Percentiles rank a stretch among this genome's conserved stretches.
Conservation (phyloP, 2,329 filamentous ascomycete genomes). For the Biscogniauxia marginata region DNA sequence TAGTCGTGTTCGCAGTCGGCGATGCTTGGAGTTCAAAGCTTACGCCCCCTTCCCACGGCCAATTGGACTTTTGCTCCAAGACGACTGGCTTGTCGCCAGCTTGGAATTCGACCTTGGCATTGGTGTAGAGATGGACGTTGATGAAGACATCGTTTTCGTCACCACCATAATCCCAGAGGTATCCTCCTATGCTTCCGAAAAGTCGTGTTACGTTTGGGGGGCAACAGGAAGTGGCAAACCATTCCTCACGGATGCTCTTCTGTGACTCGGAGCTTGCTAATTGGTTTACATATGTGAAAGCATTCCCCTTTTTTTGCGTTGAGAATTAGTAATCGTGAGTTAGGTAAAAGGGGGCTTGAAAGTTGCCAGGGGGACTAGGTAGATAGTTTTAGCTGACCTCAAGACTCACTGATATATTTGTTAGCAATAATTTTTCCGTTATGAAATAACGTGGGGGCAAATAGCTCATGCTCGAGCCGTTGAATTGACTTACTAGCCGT, state of each 20-base stretch:
- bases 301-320: conserved; percentile 38
- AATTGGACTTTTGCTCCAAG: conserved; percentile 51
- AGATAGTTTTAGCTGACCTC: conserved; percentile 28
- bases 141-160: conserved; percentile 35
- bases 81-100: conserved; percentile 34
- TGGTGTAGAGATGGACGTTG: conserved; percentile 57
- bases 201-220: conserved; percentile 58
- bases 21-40: conserved; percentile 41
- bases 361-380: neutral
- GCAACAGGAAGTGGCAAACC: conserved; percentile 61
- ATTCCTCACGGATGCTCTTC: conserved; percentile 49
- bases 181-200: conserved; percentile 56
- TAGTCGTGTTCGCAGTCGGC: conserved; percentile 33
- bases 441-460: neutral
- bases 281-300: conserved; percentile 63
- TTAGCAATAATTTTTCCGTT: neutral
- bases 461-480: neutral
- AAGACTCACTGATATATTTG: conserved; percentile 50
- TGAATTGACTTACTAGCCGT: conserved; percentile 39
- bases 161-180: conserved; percentile 48
- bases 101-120: conserved; percentile 43
- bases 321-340: neutral
- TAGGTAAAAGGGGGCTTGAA: neutral
- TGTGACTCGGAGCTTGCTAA: conserved; percentile 52
- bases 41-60: conserved; percentile 56